phyloP scores from a whole-genome alignment of 805 yeast species.

The Torulaspora franciscae region DNA sequence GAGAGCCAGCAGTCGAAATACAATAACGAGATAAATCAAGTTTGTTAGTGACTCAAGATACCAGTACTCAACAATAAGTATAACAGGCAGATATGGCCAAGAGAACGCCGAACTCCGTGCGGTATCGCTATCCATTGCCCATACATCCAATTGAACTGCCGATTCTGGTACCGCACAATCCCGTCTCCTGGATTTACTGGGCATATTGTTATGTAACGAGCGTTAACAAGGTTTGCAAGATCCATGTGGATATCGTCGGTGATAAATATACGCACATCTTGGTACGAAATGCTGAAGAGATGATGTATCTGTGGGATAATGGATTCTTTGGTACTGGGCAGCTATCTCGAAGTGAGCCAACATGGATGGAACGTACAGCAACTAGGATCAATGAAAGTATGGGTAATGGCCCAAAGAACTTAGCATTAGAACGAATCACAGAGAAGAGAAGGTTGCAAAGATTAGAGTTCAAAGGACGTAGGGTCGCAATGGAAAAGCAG shows the following conservation, averaged over 20 bases:
- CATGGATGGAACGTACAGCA: conserved; percentile 71
- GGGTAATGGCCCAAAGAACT: conserved; percentile 20
- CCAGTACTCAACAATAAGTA: too few species aligned
- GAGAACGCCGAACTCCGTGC: conserved; percentile 26
- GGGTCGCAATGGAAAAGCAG: conserved; percentile 54
- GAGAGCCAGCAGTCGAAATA: too few species aligned
- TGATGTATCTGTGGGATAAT: conserved; percentile 62
- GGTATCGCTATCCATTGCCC: conserved; percentile 56
- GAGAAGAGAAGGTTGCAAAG: conserved; percentile 66
- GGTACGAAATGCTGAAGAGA: conserved; percentile 42
- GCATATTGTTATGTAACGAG: conserved; percentile 34
- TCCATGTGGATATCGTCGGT: conserved; percentile 35
- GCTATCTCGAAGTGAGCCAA: conserved; percentile 84
- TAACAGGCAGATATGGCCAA: conserved; percentile 31
- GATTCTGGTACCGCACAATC: conserved; percentile 56
- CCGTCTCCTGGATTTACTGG: conserved; percentile 56
- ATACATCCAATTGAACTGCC: conserved; percentile 48
- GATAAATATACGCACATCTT: conserved; percentile 28
- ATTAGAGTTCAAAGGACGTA: conserved; percentile 59
- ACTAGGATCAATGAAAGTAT: conserved; percentile 43
- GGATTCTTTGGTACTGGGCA: conserved; percentile 96
- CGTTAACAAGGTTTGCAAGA: conserved; percentile 14
- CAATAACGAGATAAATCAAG: not conserved
- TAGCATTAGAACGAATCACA: conserved; percentile 72
- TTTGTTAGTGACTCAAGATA: not conserved